These are phyloP conservation scores for Plectranthus barbatus DNA, from an alignment of 257 asterid genomes.

Conservation along the genomic window DNA sequence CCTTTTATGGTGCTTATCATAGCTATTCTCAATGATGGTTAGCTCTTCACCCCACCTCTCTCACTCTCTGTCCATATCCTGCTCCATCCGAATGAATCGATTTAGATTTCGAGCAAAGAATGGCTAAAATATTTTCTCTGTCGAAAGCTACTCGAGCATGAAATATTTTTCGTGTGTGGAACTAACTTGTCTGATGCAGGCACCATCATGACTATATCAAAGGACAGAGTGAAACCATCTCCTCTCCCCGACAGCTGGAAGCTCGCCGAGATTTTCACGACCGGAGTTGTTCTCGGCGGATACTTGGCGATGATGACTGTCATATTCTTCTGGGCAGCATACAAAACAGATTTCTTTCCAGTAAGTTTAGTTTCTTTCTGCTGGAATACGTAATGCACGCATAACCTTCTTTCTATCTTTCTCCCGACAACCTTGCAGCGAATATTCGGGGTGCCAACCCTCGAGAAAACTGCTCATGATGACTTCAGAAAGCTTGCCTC, in stretches of 20 bases:
- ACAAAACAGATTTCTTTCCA: conserved; percentile 69
- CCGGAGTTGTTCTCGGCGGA: conserved; percentile 75
- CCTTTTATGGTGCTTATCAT: conserved; percentile 93
- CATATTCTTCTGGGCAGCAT: conserved; percentile 80
- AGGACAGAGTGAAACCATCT: conserved; percentile 83
- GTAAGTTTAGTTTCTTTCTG: conserved; percentile 25
- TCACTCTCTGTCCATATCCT: background rate
- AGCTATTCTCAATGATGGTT: conserved; percentile 78
- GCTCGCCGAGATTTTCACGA: conserved; percentile 67
- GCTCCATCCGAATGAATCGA: background rate
- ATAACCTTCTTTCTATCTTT: background rate
- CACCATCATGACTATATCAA: conserved; percentile 84
- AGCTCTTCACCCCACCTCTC: background rate
- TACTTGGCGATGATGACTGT: conserved; percentile 87
- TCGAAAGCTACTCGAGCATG: background rate
- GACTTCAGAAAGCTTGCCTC: conserved; percentile 87
- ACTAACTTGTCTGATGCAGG: conserved; percentile 25
- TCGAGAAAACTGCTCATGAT: conserved; percentile 68
- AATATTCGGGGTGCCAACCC: conserved; percentile 63
- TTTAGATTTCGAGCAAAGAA: background rate
- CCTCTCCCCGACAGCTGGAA: conserved; percentile 92
- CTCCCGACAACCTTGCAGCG: conserved; percentile 27
- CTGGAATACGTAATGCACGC: background rate
- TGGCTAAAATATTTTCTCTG: background rate
- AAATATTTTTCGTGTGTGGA: background rate